Conservation (phyloP, 441 rosid species). For the Populus hybrid region DNA sequence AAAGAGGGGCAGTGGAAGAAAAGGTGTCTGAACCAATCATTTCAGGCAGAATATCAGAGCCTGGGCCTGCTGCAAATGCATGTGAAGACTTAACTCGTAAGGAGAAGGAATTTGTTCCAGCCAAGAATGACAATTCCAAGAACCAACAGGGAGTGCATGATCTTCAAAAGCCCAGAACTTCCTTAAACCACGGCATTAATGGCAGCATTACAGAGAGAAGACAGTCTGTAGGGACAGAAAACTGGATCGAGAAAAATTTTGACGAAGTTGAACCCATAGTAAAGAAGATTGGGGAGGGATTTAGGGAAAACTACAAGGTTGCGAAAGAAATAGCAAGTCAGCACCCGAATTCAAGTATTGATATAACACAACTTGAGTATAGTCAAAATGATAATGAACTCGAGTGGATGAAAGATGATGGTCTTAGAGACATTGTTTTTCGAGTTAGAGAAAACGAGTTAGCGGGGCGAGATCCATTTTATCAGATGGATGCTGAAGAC, state of each 20-base stretch:
- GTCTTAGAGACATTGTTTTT: slow-evolving; percentile 74
- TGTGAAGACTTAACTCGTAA: slow-evolving; percentile 19
- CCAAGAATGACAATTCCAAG: slow-evolving; percentile 25
- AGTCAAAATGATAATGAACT: slow-evolving; percentile 55
- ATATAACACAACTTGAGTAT: slow-evolving; percentile 42
- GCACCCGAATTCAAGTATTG: slow-evolving; percentile 27
- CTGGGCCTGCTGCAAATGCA: slow-evolving; percentile 25
- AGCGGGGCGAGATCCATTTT: slow-evolving; percentile 81
- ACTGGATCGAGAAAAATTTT: slow-evolving; percentile 69
- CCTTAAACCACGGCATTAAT: slow-evolving; percentile 17
- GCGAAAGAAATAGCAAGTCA: slow-evolving; percentile 59
- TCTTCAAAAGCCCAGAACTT: slow-evolving; percentile 17
- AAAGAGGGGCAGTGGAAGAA: slow-evolving; percentile 23
- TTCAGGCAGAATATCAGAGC: slow-evolving; percentile 29
- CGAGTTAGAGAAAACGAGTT: slow-evolving; percentile 89
- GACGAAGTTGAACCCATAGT: slow-evolving; percentile 68
- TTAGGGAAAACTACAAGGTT: slow-evolving; percentile 62
- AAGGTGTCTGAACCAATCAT: slow-evolving; percentile 17
- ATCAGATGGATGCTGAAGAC: slow-evolving; percentile 65
- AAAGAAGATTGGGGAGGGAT: slow-evolving; percentile 68
- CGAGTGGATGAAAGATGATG: slow-evolving; percentile 91
- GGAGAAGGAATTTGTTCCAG: slow-evolving; percentile 22
- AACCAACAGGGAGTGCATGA: slow-evolving; percentile 25
- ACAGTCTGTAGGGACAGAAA: slow-evolving; percentile 35
- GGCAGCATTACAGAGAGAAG: slow-evolving; percentile 27